phyloP scores from a whole-genome alignment of 164 flowering plant genomes.

The Vitis rotundifolia region DNA sequence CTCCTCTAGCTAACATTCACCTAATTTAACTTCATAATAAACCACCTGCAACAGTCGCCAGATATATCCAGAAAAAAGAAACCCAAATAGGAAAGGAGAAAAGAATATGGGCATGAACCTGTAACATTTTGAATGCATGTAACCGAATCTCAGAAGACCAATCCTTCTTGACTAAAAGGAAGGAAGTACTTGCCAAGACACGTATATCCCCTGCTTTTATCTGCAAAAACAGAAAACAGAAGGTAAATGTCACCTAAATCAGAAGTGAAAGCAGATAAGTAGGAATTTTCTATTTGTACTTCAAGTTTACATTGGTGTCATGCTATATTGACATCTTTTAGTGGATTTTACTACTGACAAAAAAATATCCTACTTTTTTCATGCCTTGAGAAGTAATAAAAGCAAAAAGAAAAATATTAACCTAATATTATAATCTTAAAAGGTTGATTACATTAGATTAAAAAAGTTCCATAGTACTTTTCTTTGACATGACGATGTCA shows the following conservation, averaged over 20 bases:
- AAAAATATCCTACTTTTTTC: too few relatives aligned
- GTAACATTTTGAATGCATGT: slow-evolving; percentile 91
- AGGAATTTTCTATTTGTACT: too few relatives aligned
- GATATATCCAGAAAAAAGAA: background rate
- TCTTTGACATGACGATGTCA: too few relatives aligned
- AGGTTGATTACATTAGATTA: too few relatives aligned
- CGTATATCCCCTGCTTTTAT: slow-evolving; percentile 84
- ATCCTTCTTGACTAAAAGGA: slow-evolving; percentile 72
- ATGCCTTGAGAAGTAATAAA: too few relatives aligned
- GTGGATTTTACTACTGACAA: too few relatives aligned
- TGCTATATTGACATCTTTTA: too few relatives aligned
- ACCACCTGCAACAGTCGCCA: background rate
- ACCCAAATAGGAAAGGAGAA: background rate
- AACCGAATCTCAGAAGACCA: slow-evolving; percentile 91
- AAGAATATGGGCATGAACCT: slow-evolving; percentile 42
- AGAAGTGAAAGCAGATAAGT: background rate
- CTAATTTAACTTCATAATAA: background rate
- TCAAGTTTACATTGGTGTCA: too few relatives aligned
- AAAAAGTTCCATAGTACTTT: too few relatives aligned
- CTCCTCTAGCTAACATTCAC: too few relatives aligned
- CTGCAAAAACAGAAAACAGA: slow-evolving; percentile 36
- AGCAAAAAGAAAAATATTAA: too few relatives aligned
- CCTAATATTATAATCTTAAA: too few relatives aligned
- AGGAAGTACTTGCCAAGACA: slow-evolving; percentile 66
- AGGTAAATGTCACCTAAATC: background rate